Evolutionary conservation across 768 basidiomycete species (phyloP), one percentile per base, ranked within the genome.

Genomic region (Plicaturopsis crispa): DNA sequence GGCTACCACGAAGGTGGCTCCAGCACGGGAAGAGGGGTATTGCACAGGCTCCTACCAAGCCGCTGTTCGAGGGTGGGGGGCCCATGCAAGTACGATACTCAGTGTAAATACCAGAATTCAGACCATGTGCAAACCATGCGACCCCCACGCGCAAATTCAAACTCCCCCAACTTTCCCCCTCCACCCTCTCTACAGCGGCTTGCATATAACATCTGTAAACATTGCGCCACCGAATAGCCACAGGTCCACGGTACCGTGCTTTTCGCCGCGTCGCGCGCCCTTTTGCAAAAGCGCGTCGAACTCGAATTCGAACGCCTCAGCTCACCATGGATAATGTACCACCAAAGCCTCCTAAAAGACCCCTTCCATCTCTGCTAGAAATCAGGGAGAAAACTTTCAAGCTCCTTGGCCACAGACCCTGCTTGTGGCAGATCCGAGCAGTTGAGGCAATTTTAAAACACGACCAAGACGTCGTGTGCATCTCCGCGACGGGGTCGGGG

Each of bases 401-500:
- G 34, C 24, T 14, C 19, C 40, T 43, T 30, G 35, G 28, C n/a
- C 20, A 28, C 13, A 21, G 32, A 13, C 50, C 51, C 12, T 57
- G 56, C 30, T 33, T 48, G 0, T 54, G 49, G 49, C 53, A 56
- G 31, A 13, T 45, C 5, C 32, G 46, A 13, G 39, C 54, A 0
- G 39, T 43, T 4, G 7, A 44, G 7, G 52, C 53, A 0, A 13
- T 55, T 3, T 38, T 59, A 3, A 37, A 48, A 17, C 26, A 45
- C 0, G 42, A 48, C 12, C 16, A 34, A 2, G 51, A 60, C 40
- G 44, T 58, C 10, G 42, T 59, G 3, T 51, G 44, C 5, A 47
- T 49, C 7, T 44, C 56, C n/a, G 50, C 44, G 6, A 59, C 56
- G 5, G 59, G 59, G 3, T 47, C 47, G 31, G 59, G 57, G 4